Evolutionary conservation across 371 early-diverging fungal genomes (phyloP), one percentile per base, ranked within the genome.

Genomic region (Mortierella sp.): DNA sequence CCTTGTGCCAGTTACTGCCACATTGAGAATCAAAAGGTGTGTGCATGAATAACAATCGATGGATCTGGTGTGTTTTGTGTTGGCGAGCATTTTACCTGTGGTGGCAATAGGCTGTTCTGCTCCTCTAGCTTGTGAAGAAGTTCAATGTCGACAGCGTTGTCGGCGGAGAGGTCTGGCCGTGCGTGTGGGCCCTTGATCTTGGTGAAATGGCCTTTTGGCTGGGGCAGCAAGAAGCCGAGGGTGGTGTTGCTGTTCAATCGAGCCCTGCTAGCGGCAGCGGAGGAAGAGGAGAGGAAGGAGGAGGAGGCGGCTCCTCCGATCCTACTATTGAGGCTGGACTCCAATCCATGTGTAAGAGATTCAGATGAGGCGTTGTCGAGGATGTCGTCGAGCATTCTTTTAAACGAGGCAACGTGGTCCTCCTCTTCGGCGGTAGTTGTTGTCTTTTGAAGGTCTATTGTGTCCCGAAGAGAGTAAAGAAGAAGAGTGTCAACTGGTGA

Each of bases 401-500:
- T 86, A 77, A 86, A 86, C 40, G 86, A 81, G 26, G 86, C 86
- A 40, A 86, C 86, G 77, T 86, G 86, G 61, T 86, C 86, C 59
- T 86, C 86, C 28, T 81, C 86, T 44, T 81, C 82, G 28, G 73
- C 71, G 19, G 73, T n/a, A 24, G 72, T 19, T 55, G 71, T 28
- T n/a, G 69, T 43, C 53, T 57, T 77, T 31, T 37, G 16, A 40
- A 76, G 67, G 28, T 55, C 78, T 82, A 67, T 46, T 64, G 9
- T 16, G 8, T 69, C 37, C 31, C n/a, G 24, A 50, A 51, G 26
- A 34, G 34, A 46, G 28, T 26, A 8, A 31, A 24, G 6, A 5
- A 44, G 13, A 44, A 46, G 44, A 54, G 31, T 19, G 74, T 46
- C 44, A 70, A 28, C 26, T 44, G 44, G 14, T 26, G 70, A 71